phyloP scores from a whole-genome alignment of 1,284 basidiomycete species.

The Papiliotrema nemorosa region DNA sequence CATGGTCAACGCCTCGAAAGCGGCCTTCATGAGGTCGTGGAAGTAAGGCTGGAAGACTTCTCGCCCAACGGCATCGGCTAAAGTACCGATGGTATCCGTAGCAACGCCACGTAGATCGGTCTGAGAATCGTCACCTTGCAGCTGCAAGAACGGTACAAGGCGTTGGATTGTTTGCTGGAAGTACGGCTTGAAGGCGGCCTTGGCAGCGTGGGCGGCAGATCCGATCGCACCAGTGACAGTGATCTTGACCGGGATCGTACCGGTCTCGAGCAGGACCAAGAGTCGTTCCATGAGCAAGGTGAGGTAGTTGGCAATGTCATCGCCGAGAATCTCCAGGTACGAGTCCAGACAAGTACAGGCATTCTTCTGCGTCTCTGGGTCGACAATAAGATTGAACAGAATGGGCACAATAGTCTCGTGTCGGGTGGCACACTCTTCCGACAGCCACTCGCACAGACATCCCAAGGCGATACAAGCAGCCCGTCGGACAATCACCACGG shows the following conservation, averaged over 20 bases:
- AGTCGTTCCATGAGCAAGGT: conserved; percentile 94
- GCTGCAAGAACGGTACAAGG: conserved; percentile 78
- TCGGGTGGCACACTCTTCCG: conserved; percentile 83
- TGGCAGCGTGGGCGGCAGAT: conserved; percentile 96
- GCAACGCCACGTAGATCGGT: conserved; percentile 91
- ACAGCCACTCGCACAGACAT: conserved; percentile 96
- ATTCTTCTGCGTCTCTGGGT: conserved; percentile 79
- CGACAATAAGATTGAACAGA: conserved; percentile 85
- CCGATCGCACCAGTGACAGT: conserved; percentile 98
- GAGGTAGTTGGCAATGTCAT: conserved; percentile 82
- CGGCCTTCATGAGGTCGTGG: conserved; percentile 90
- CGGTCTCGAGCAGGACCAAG: conserved; percentile 79
- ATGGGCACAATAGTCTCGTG: conserved; percentile 84
- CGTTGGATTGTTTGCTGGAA: conserved; percentile 89
- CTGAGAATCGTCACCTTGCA: conserved; percentile 70
- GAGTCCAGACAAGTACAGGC: conserved; percentile 97
- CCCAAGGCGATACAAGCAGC: conserved; percentile 93
- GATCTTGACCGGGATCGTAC: conserved; percentile 81
- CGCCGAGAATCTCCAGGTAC: conserved; percentile 90
- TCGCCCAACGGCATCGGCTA: conserved; percentile 94
- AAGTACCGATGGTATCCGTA: conserved; percentile 97
- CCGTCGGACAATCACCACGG: conserved; percentile 81
- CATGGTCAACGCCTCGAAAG: conserved; percentile 85
- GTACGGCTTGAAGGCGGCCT: conserved; percentile 87
- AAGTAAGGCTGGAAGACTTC: conserved; percentile 96